Conservation (phyloP, 2,329 filamentous ascomycete species). For the Madurella mycetomatis region DNA sequence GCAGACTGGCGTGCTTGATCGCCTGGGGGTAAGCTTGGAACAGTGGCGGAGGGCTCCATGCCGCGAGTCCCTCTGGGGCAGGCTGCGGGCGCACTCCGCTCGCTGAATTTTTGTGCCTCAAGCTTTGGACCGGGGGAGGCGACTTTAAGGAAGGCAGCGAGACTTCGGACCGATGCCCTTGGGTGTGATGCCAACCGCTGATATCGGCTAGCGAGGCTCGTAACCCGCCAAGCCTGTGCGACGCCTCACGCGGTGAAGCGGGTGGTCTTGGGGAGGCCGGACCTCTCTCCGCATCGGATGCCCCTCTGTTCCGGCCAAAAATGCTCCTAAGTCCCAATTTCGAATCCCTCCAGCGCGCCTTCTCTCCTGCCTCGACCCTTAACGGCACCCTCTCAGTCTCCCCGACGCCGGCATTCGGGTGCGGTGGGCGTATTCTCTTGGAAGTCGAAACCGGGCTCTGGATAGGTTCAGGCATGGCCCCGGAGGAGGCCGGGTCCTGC, state of each 20-base stretch:
- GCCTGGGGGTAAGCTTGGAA: slow-evolving; percentile 86
- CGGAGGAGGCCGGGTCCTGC: slow-evolving; percentile 20
- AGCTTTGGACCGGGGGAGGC: slow-evolving; percentile 5
- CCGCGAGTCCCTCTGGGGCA: slow-evolving; percentile 28
- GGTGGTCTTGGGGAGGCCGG: background rate
- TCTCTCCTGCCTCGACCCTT: slow-evolving; percentile 36
- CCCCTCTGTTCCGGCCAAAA: slow-evolving; percentile 44
- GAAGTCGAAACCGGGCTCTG: slow-evolving; percentile 31
- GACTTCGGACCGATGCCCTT: slow-evolving; percentile 34
- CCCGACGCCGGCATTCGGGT: slow-evolving; percentile 27
- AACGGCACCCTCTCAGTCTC: slow-evolving; percentile 40
- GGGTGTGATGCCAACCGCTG: slow-evolving; percentile 37
- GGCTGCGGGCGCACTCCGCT: slow-evolving; percentile 23
- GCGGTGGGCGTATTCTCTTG: slow-evolving; percentile 38
- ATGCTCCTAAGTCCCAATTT: slow-evolving; percentile 48
- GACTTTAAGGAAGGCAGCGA: slow-evolving; percentile 26
- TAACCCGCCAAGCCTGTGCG: slow-evolving; percentile 35
- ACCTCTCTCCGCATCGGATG: slow-evolving; percentile 32
- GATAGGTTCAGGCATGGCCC: slow-evolving; percentile 29
- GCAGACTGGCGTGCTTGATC: slow-evolving; percentile 67
- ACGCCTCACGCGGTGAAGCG: slow-evolving; percentile 24
- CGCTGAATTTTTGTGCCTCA: slow-evolving; percentile 28
- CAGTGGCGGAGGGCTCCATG: slow-evolving; percentile 68
- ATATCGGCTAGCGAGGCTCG: slow-evolving; percentile 46
- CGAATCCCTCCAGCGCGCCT: slow-evolving; percentile 46